These are phyloP conservation scores for Diaporthe batatas DNA, from an alignment of 2,329 filamentous ascomycete genomes.

Conservation along the genomic window DNA sequence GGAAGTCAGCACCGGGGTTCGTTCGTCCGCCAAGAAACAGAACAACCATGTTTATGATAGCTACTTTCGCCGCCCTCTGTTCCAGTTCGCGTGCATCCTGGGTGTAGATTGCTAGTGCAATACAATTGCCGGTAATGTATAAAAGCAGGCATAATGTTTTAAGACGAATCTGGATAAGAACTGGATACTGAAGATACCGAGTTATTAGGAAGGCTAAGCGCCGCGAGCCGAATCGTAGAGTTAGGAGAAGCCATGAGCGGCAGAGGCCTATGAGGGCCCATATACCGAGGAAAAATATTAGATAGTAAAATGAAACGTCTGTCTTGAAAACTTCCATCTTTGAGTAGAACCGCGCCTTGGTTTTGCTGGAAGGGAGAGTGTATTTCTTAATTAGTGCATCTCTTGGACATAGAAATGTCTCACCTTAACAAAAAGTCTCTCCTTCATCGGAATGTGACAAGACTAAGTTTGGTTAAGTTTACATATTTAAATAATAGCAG, in stretches of 20 bases:
- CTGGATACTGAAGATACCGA: neutral
- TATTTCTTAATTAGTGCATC: neutral
- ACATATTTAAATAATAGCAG: neutral
- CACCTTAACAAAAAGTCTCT: neutral
- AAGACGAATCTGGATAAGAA: neutral
- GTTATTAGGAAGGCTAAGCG: neutral
- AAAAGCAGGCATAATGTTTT: neutral
- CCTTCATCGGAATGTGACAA: neutral
- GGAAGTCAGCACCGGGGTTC: neutral
- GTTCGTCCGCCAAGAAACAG: constrained; percentile 4
- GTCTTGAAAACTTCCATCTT: no score
- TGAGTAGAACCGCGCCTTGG: neutral
- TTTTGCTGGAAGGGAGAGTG: neutral
- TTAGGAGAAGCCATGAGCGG: neutral
- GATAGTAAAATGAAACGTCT: neutral
- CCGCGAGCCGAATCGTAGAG: neutral
- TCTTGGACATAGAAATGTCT: neutral
- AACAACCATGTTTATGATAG: neutral
- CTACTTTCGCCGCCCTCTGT: neutral
- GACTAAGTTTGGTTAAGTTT: neutral
- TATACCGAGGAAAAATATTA: neutral
- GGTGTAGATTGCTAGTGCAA: neutral
- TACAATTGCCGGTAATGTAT: neutral
- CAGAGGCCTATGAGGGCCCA: neutral
- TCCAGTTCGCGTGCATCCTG: neutral